Conservation (phyloP, 495 filamentous ascomycete species). For the Alectoria sarmentosa region DNA sequence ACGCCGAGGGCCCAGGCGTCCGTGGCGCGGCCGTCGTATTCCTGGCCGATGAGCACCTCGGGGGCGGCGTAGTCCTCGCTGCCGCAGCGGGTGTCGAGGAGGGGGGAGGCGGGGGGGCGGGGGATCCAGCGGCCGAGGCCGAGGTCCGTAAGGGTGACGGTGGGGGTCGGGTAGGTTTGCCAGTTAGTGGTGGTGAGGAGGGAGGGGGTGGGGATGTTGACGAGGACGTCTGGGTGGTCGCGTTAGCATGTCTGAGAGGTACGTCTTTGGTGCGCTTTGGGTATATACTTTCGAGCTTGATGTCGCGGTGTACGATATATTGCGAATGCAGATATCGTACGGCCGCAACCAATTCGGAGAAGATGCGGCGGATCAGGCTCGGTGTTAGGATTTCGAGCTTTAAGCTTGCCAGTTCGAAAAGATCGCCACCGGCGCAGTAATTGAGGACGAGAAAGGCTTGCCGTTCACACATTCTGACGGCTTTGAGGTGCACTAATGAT, state of each 20-base stretch:
- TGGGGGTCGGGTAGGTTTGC: constrained; percentile 64
- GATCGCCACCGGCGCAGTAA: constrained; percentile 89
- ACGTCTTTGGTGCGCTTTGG: constrained; percentile 1
- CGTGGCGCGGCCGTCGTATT: constrained; percentile 87
- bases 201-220: constrained; percentile 61
- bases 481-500: constrained; percentile 80
- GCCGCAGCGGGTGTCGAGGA: constrained; percentile 84
- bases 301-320: constrained; percentile 90
- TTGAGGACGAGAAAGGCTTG: constrained; percentile 79
- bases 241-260: constrained; percentile 13
- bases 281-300: constrained; percentile 90
- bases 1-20: constrained; percentile 97
- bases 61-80: constrained; percentile 96
- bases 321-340: constrained; percentile 76
- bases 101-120: constrained; percentile 56
- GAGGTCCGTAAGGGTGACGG: constrained; percentile 85
- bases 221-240: constrained; percentile 65
- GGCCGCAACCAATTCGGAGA: constrained; percentile 79
- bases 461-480: constrained; percentile 72
- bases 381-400: constrained; percentile 57
- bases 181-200: constrained; percentile 51
- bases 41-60: constrained; percentile 89
- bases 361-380: constrained; percentile 71
- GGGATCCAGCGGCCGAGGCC: constrained; percentile 82
- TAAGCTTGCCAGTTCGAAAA: constrained; percentile 83